These are phyloP conservation scores for Pyrrhoderma noxium DNA, from an alignment of 1,284 basidiomycete genomes.

Conservation along the genomic window DNA sequence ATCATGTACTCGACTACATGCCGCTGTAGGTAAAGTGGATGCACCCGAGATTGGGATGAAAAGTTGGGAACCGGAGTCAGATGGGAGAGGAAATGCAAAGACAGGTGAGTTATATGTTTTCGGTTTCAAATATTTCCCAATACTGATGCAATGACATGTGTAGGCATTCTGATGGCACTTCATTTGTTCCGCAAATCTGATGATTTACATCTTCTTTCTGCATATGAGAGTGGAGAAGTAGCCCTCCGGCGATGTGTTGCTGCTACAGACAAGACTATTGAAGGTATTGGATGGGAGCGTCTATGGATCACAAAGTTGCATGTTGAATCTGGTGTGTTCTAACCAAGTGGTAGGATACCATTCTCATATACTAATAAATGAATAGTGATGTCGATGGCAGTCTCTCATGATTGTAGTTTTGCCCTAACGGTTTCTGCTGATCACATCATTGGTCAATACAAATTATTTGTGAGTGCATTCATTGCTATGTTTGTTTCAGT, in stretches of 20 bases:
- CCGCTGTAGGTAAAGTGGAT: constrained; percentile 59
- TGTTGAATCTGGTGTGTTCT: constrained; percentile 64
- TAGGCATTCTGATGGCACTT: constrained; percentile 82
- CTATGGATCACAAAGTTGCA: constrained; percentile 68
- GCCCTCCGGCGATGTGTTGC: constrained; percentile 47
- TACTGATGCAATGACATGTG: too few relatives aligned
- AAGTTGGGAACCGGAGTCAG: constrained; percentile 28
- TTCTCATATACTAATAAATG: neutral
- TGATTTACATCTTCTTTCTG: constrained; percentile 55
- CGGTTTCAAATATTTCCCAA: too few relatives aligned
- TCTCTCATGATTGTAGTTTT: constrained; percentile 49
- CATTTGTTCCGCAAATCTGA: constrained; percentile 45
- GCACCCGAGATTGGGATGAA: constrained; percentile 24
- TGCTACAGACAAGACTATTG: constrained; percentile 46
- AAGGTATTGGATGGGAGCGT: constrained; percentile 66
- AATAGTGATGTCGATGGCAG: constrained; percentile 79
- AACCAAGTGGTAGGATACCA: neutral
- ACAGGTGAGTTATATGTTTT: constrained; percentile 33
- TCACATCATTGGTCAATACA: constrained; percentile 67
- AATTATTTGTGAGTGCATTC: constrained; percentile 40
- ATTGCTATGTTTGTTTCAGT: neutral
- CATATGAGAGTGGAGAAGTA: constrained; percentile 79
- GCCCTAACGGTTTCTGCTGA: constrained; percentile 82
- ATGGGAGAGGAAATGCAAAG: constrained; percentile 39
- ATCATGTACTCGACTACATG: constrained; percentile 58